Base-by-base conservation (phyloP, 495 filamentous ascomycete species). In the Penicillium subrubescens region DNA sequence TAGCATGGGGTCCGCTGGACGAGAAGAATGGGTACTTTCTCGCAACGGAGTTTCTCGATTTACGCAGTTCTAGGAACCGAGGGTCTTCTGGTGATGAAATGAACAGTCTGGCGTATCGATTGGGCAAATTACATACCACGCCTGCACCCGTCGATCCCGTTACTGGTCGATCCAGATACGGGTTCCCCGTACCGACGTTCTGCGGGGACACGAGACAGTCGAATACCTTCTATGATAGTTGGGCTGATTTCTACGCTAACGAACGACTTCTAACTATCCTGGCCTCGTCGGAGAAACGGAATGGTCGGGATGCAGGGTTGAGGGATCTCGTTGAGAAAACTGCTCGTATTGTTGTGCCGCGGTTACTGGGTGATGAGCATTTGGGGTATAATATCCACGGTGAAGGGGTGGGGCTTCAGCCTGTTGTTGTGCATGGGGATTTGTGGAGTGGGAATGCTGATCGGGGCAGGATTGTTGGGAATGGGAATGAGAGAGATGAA, bases 371-470 rank as follows among this genome's bases (percentile, higher is more conserved):
- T 3, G 87, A 90, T 53, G 82, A 72, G 0, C 87, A 90, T 76
- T 68, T 96, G 43, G 87, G 86, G 46, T 85, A 81, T 53, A 79
- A 86, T 25, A 67, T 67, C 8, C 27, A 60, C 55, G 77, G 79
- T 0, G 64, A 73, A 5, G 84, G 85, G 0, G 72, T 82, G 11
- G 82, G 81, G 6, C 77, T 91, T 23, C 78, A 71, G 1, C 93
- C 94, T 0, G 93, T 94, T 6, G 82, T 96, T 19, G 84, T 96
- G 27, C 94, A 97, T 75, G 93, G 94, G 17, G 94, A 97, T 81
- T 68, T 97, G 43, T 98, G 94, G 94, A 89, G 86, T 69, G 94
- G 94, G 2, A 98, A 98, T 74, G 84, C 87, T 27, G 87, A 86
- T n/a, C 67, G 81, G 6, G 93, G 89, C 1, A 77, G 76, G 52